These are phyloP conservation scores for Mesostigma viride DNA, from an alignment of 139 green algal genomes.

Conservation along the genomic window DNA sequence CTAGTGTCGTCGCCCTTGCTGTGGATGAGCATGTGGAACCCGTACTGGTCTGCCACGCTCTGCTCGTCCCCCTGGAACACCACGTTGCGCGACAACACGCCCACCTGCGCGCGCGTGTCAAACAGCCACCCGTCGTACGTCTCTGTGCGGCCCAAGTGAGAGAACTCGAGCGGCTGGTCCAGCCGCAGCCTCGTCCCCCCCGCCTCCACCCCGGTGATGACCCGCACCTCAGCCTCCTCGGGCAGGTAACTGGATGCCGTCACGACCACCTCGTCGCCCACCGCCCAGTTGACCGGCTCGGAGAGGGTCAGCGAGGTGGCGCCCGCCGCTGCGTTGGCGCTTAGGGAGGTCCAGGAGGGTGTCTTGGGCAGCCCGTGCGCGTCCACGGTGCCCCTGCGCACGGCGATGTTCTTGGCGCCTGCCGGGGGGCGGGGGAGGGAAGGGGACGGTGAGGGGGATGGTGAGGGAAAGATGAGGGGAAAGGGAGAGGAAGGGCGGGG, in stretches of 20 bases:
- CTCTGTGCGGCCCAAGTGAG: too few species aligned
- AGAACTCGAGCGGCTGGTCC: too few species aligned
- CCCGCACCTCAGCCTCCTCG: slow-evolving; percentile 19
- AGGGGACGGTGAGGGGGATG: too few species aligned
- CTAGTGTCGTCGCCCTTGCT: slow-evolving; percentile 12
- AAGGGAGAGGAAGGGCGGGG: too few species aligned
- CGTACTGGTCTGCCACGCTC: slow-evolving; percentile 34
- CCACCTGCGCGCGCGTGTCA: slow-evolving; percentile 23
- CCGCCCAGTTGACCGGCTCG: slow-evolving; percentile 33
- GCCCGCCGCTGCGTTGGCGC: slow-evolving; percentile 22
- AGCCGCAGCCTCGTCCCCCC: too few species aligned
- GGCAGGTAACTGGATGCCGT: not conserved
- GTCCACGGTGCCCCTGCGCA: slow-evolving; percentile 42
- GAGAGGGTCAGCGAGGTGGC: slow-evolving; percentile 33
- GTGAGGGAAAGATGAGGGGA: too few species aligned
- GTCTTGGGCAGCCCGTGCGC: slow-evolving; percentile 43
- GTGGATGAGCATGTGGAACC: slow-evolving; percentile 35
- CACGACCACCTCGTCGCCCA: slow-evolving; percentile 24
- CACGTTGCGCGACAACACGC: slow-evolving; percentile 15
- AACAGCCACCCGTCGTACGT: not conserved
- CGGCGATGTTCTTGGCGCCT: slow-evolving; percentile 47
- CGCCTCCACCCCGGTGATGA: slow-evolving; percentile 54
- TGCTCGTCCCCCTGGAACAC: slow-evolving; percentile 37
- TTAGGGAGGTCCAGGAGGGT: slow-evolving; percentile 48
- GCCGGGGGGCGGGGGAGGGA: too few species aligned